These are phyloP conservation scores for Knoxdaviesia capensis DNA, from an alignment of 2,329 filamentous ascomycete species.

Conservation along the genomic window DNA sequence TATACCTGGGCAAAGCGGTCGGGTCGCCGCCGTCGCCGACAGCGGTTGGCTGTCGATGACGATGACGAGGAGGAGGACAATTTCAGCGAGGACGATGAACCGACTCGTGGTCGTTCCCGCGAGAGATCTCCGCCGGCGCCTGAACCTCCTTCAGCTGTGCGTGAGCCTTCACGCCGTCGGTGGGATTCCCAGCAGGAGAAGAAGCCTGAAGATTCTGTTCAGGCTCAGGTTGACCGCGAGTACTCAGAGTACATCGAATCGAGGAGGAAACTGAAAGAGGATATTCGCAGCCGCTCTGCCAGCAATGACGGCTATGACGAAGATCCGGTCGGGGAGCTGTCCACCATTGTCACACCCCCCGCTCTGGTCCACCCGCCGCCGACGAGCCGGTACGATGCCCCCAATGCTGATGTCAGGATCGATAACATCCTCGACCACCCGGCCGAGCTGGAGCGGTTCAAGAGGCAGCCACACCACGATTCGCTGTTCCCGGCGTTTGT, in stretches of 20 bases:
- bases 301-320: constrained; percentile 15
- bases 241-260: constrained; percentile 35
- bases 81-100: no score
- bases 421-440: constrained; percentile 35
- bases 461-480: not conserved
- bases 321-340: constrained; percentile 11
- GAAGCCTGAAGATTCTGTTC: constrained; percentile 20
- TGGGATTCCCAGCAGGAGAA: no score
- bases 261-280: constrained; percentile 30
- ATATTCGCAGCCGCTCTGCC: constrained; percentile 24
- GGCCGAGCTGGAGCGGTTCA: constrained; percentile 21
- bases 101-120: no score
- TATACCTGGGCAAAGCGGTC: no score
- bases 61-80: no score
- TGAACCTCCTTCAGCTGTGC: no score
- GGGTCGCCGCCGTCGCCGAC: no score
- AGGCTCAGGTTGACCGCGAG: constrained; percentile 34
- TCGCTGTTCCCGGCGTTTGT: constrained; percentile 7
- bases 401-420: constrained; percentile 42
- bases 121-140: no score
- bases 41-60: no score
- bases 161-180: no score
- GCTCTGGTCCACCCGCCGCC: constrained; percentile 22
- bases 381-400: constrained; percentile 29
- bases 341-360: constrained; percentile 34